These are phyloP conservation scores for Musa balbisiana DNA, from an alignment of 202 grass and related monocot species.

Conservation along the genomic window DNA sequence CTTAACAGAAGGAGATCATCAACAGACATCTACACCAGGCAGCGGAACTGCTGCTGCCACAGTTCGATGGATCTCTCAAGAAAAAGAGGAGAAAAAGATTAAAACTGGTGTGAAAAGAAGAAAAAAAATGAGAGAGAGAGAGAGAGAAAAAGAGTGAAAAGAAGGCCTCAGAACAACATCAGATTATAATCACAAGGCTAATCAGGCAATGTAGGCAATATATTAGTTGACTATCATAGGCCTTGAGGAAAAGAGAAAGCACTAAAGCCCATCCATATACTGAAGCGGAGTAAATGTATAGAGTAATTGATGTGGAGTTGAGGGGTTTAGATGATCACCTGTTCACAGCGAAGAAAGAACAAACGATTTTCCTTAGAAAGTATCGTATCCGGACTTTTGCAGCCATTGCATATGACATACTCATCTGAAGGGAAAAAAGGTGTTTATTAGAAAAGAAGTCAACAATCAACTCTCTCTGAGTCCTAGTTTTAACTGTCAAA, in stretches of 20 bases:
- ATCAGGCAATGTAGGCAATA: conserved; percentile 26
- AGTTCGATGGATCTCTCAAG: too few species aligned
- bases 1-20: too few species aligned
- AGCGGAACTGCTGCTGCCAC: too few species aligned
- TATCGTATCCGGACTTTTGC: conserved; percentile 3
- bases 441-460: too few species aligned
- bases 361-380: conserved; percentile 5
- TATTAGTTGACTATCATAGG: conserved; percentile 19
- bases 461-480: too few species aligned
- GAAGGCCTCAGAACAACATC: conserved; percentile 13
- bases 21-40: too few species aligned
- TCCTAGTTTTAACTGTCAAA: too few species aligned
- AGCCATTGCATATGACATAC: conserved; percentile 44
- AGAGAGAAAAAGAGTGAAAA: too few species aligned
- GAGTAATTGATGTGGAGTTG: neutral
- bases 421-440: neutral
- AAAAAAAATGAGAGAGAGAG: too few species aligned
- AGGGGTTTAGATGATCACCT: conserved; percentile 35
- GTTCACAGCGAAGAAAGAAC: conserved; percentile 27
- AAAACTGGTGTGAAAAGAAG: too few species aligned
- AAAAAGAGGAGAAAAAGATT: too few species aligned
- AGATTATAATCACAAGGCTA: conserved; percentile 12
- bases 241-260: neutral
- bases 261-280: neutral
- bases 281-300: neutral